These are phyloP conservation scores for Quercus tomentella DNA, from an alignment of 331 rosid species.

Conservation along the genomic window DNA sequence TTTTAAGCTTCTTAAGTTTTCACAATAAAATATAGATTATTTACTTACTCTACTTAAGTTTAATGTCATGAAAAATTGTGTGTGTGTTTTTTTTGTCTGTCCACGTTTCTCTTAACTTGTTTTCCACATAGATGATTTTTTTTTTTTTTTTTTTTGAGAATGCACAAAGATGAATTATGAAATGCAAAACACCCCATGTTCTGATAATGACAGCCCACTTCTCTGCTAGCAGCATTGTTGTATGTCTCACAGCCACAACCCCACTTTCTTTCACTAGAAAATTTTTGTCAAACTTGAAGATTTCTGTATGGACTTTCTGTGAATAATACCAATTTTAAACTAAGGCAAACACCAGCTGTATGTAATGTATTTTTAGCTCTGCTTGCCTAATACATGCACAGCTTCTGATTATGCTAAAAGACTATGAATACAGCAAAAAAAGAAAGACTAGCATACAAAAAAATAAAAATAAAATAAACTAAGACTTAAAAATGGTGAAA, in stretches of 20 bases:
- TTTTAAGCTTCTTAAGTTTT: too few relatives aligned
- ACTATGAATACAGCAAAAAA: background rate
- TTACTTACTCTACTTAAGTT: too few relatives aligned
- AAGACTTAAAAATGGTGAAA: conserved; percentile 18
- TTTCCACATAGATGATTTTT: background rate
- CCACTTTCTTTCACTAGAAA: conserved; percentile 16
- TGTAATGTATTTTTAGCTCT: conserved; percentile 8
- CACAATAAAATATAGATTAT: too few relatives aligned
- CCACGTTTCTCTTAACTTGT: background rate
- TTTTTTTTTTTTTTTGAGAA: too few relatives aligned
- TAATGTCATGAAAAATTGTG: too few relatives aligned
- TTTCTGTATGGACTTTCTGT: conserved; percentile 8
- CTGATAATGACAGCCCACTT: conserved; percentile 25
- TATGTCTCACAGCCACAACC: background rate
- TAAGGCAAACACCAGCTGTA: conserved; percentile 18
- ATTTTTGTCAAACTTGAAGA: background rate
- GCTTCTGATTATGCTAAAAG: background rate
- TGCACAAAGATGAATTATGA: background rate
- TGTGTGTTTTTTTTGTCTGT: too few relatives aligned
- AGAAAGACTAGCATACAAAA: background rate
- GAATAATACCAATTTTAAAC: background rate
- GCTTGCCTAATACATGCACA: conserved; percentile 3
- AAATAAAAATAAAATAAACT: background rate
- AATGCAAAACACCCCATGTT: conserved; percentile 19
- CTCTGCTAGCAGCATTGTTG: background rate